These are phyloP conservation scores for Guillardia theta DNA, from an alignment of 78 protist genomes.

Conservation along the genomic window DNA sequence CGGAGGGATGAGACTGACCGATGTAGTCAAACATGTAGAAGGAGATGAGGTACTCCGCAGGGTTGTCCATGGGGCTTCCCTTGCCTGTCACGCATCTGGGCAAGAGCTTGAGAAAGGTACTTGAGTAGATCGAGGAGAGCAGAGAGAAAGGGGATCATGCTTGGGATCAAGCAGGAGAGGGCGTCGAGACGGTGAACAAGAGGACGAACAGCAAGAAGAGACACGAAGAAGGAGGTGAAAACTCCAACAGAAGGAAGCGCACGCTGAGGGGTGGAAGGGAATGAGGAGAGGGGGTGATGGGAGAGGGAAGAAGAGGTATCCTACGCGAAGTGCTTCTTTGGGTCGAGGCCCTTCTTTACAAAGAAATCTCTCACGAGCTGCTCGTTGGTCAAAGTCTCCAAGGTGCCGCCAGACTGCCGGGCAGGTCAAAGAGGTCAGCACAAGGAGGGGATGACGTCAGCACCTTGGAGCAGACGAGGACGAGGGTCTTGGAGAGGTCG, in stretches of 20 bases:
- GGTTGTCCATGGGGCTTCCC: conserved; percentile 27
- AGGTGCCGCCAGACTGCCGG: not conserved
- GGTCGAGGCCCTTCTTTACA: conserved; percentile 1
- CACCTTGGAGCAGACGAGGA: conserved; percentile 11
- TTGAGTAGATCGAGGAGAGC: too few species aligned
- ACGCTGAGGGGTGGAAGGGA: too few species aligned
- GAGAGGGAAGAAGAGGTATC: not conserved
- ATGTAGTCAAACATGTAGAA: conserved; percentile 42
- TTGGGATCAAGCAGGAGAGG: too few species aligned
- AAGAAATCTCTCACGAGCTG: not conserved
- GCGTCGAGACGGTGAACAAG: too few species aligned
- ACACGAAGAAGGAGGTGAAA: too few species aligned
- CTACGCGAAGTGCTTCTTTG: conserved; percentile 40
- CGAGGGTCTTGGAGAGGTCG: conserved; percentile 35
- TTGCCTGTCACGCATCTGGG: too few species aligned
- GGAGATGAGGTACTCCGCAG: conserved; percentile 1
- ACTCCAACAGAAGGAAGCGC: too few species aligned
- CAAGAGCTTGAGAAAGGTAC: too few species aligned
- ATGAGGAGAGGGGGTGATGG: too few species aligned
- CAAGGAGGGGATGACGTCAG: not conserved
- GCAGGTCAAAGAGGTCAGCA: not conserved
- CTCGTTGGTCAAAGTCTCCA: conserved; percentile 32
- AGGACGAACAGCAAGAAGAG: too few species aligned
- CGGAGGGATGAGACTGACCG: not conserved
- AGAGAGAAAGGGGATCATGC: too few species aligned